Conservation (phyloP, 805 yeast genomes). For the Starmerella geochares region DNA sequence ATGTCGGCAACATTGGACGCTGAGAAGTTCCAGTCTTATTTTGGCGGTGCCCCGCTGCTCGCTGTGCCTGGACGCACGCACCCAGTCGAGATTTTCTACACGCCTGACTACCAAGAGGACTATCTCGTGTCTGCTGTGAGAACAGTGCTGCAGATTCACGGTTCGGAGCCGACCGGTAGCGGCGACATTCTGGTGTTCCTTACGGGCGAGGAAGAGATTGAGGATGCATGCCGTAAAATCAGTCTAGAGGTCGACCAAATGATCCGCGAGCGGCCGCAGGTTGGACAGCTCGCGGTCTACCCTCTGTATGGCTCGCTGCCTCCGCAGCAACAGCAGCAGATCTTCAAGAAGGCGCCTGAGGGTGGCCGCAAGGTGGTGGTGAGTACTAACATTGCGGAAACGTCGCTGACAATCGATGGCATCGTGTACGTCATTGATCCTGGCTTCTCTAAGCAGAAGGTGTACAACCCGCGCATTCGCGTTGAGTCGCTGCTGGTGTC, state of each 20-base stretch:
- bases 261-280: conserved; percentile 65
- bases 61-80: conserved; percentile 98
- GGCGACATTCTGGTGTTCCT: conserved; percentile 24
- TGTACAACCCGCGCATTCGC: conserved; percentile 89
- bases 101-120: conserved; percentile 93
- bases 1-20: conserved; percentile 99
- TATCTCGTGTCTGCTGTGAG: conserved; percentile 90
- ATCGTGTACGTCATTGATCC: conserved; percentile 96
- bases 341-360: conserved; percentile 81
- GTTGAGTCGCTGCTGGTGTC: conserved; percentile 90
- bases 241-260: conserved; percentile 81
- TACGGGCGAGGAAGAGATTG: conserved; percentile 78
- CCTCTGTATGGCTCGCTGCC: conserved; percentile 95
- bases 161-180: conserved; percentile 34
- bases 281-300: conserved; percentile 82
- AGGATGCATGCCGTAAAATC: conserved; percentile 87
- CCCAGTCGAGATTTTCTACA: conserved; percentile 93
- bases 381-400: conserved; percentile 93
- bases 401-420: conserved; percentile 95
- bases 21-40: conserved; percentile 83
- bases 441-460: conserved; percentile 93
- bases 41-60: conserved; percentile 81
- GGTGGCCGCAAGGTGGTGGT: conserved; percentile 94
- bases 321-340: conserved; percentile 87
- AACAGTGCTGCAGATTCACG: conserved; percentile 92